Evolutionary conservation across 179 eudicot species (phyloP).

Genomic region (Corrigiola litoralis): DNA sequence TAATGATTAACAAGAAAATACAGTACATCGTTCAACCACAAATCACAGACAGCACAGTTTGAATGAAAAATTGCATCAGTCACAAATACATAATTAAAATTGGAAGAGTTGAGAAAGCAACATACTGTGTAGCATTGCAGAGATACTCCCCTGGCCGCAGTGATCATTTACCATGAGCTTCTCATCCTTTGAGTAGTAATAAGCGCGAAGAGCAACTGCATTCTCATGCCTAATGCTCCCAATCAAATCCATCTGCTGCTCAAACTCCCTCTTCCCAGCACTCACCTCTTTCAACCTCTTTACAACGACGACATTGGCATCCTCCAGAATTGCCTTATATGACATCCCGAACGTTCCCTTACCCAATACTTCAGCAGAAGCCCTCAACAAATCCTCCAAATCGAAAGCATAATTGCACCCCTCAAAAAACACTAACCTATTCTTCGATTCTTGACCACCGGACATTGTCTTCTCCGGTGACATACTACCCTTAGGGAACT

Average conservation of each 20-base stretch:
- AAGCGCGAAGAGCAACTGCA: slow-evolving; percentile 76
- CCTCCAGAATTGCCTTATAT: slow-evolving; percentile 81
- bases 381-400: slow-evolving; percentile 87
- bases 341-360: slow-evolving; percentile 84
- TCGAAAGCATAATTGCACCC: slow-evolving; percentile 80
- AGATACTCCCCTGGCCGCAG: slow-evolving; percentile 63
- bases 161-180: slow-evolving; percentile 78
- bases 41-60: background rate
- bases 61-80: background rate
- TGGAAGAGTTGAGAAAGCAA: slow-evolving; percentile 5
- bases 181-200: slow-evolving; percentile 86
- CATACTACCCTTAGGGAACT: slow-evolving; percentile 56
- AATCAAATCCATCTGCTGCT: slow-evolving; percentile 74
- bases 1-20: no score
- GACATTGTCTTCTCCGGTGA: slow-evolving; percentile 64
- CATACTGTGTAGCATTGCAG: slow-evolving; percentile 66
- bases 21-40: background rate
- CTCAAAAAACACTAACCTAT: slow-evolving; percentile 74
- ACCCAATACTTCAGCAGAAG: slow-evolving; percentile 88
- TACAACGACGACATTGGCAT: slow-evolving; percentile 69
- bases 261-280: slow-evolving; percentile 72
- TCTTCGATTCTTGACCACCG: slow-evolving; percentile 56
- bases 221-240: slow-evolving; percentile 79
- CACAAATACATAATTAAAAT: background rate
- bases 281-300: slow-evolving; percentile 84